A percentile compares a stretch with the other conserved stretches of the same genome.
Evolutionary conservation across 148 eudicot species (phyloP).

Genomic region (Chenopodium berlandieri): DNA sequence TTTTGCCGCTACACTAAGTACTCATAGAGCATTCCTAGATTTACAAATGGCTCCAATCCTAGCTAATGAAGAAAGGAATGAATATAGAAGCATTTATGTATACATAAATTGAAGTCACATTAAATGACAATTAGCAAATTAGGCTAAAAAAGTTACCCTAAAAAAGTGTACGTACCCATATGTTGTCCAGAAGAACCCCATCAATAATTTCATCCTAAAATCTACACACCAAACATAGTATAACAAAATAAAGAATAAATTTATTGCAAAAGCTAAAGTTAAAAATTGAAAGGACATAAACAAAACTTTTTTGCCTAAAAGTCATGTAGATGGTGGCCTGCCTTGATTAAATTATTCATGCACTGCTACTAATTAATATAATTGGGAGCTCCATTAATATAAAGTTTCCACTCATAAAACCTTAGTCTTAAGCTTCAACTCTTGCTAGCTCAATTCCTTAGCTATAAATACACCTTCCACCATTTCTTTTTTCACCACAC

Average conservation of each 20-base stretch:
- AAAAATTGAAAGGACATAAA: neutral
- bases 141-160: too few relatives aligned
- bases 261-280: neutral
- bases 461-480: constrained; percentile 21
- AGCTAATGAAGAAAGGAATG: too few relatives aligned
- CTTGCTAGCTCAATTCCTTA: neutral
- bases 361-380: neutral
- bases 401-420: too few relatives aligned
- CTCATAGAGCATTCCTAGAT: too few relatives aligned
- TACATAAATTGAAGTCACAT: too few relatives aligned
- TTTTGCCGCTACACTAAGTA: too few relatives aligned
- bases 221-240: constrained; percentile 8
- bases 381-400: neutral
- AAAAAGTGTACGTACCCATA: too few relatives aligned
- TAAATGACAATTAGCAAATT: too few relatives aligned
- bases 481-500: neutral
- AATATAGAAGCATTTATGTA: too few relatives aligned
- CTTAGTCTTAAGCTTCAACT: neutral
- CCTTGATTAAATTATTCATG: too few relatives aligned
- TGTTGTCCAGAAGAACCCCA: too few relatives aligned
- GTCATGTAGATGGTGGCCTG: neutral
- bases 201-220: neutral
- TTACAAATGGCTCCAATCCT: too few relatives aligned
- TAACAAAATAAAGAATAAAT: neutral
- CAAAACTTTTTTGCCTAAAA: neutral